phyloP scores from a whole-genome alignment of 2,329 filamentous ascomycete genomes.

The Penicillium decumbens region DNA sequence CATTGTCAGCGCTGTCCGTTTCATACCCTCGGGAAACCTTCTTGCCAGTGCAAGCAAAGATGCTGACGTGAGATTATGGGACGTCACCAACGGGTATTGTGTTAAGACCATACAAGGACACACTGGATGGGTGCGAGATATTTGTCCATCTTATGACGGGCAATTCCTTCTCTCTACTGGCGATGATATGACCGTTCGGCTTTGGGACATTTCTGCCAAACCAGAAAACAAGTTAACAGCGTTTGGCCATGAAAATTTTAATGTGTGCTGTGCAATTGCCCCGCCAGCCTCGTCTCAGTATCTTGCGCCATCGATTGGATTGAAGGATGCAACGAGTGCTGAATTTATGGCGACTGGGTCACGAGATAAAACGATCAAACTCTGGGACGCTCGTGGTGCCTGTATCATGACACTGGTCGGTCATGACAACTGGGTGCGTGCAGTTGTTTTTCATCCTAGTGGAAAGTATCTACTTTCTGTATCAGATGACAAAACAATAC shows the following conservation, averaged over 20 bases:
- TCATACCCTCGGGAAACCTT: slow-evolving; percentile 79
- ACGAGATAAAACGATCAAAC: slow-evolving; percentile 81
- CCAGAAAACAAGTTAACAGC: slow-evolving; percentile 71
- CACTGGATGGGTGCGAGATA: slow-evolving; percentile 84
- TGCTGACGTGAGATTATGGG: slow-evolving; percentile 78
- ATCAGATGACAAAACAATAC: slow-evolving; percentile 83
- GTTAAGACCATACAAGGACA: slow-evolving; percentile 86
- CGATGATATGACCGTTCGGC: slow-evolving; percentile 71
- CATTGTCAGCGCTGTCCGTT: slow-evolving; percentile 81
- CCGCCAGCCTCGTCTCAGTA: slow-evolving; percentile 73
- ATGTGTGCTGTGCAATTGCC: slow-evolving; percentile 80
- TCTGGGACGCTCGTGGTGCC: slow-evolving; percentile 83
- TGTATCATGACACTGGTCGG: slow-evolving; percentile 78
- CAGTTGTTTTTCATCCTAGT: slow-evolving; percentile 80
- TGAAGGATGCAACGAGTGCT: slow-evolving; percentile 63
- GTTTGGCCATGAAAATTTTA: slow-evolving; percentile 77
- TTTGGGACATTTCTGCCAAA: slow-evolving; percentile 76
- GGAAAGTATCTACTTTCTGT: slow-evolving; percentile 85
- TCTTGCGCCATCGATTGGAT: slow-evolving; percentile 69
- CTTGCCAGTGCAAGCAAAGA: slow-evolving; percentile 43
- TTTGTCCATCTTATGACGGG: slow-evolving; percentile 76
- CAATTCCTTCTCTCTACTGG: slow-evolving; percentile 77
- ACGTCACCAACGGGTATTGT: slow-evolving; percentile 87
- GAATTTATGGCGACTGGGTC: slow-evolving; percentile 89
- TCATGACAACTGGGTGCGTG: slow-evolving; percentile 92